Conservation (phyloP, 495 filamentous ascomycete species). For the Hyaloscypha bicolor region DNA sequence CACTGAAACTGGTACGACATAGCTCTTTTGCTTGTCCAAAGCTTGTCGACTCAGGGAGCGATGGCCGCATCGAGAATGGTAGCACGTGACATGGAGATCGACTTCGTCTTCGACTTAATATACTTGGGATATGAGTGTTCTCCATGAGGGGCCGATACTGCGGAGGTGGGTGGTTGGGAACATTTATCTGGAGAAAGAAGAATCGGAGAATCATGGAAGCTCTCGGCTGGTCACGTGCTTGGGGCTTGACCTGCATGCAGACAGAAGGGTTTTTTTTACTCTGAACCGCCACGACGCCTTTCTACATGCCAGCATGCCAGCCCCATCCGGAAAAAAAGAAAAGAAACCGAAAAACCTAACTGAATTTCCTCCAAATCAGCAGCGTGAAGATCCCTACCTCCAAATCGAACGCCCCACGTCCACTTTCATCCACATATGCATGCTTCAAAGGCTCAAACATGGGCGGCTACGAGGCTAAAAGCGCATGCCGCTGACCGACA, state of each 20-base stretch:
- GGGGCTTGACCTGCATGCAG: not conserved
- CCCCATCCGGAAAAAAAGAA: not conserved
- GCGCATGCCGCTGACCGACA: slow-evolving; percentile 6
- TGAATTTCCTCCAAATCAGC: not conserved
- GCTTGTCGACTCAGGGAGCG: not conserved
- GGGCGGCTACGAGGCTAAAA: slow-evolving; percentile 1
- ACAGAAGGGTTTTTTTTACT: too few species aligned
- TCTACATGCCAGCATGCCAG: not conserved
- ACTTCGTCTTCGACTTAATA: too few species aligned
- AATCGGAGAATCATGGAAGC: not conserved
- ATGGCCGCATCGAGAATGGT: not conserved
- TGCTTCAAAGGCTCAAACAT: not conserved
- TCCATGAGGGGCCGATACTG: too few species aligned
- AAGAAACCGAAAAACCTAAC: not conserved
- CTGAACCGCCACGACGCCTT: not conserved
- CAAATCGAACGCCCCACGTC: not conserved
- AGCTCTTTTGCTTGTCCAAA: not conserved
- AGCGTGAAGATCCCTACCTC: not conserved
- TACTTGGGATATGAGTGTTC: too few species aligned
- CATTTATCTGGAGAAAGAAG: too few species aligned
- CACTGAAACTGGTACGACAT: slow-evolving; percentile 2
- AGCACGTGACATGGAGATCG: not conserved
- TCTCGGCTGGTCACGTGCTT: not conserved
- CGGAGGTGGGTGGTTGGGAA: too few species aligned
- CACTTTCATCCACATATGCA: not conserved